A percentile compares a stretch with the other conserved stretches of the same genome.
Evolutionary conservation across 2,329 filamentous ascomycete species (phyloP).

Genomic region (Fusarium hainanense): DNA sequence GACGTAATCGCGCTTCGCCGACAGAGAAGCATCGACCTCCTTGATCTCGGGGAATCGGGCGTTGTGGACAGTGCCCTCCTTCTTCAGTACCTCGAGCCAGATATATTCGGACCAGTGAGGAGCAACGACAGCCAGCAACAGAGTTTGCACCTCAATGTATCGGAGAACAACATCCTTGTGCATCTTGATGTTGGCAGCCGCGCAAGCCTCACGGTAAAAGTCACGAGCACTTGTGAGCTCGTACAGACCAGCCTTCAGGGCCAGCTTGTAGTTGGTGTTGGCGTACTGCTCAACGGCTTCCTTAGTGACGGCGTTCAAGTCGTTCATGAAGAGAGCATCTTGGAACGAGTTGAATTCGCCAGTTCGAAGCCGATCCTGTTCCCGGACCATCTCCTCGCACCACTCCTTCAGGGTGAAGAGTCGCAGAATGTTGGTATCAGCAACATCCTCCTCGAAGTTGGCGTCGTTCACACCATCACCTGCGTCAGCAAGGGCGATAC

Average conservation of each 20-base stretch:
- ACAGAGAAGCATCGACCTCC: slow-evolving; percentile 72
- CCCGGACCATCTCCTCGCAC: slow-evolving; percentile 85
- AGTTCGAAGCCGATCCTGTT: slow-evolving; percentile 75
- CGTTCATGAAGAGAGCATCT: slow-evolving; percentile 91
- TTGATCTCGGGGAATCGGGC: slow-evolving; percentile 70
- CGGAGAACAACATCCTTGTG: slow-evolving; percentile 81
- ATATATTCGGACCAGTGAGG: slow-evolving; percentile 96
- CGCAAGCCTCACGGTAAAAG: slow-evolving; percentile 87
- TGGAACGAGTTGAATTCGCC: slow-evolving; percentile 81
- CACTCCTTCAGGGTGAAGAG: slow-evolving; percentile 86
- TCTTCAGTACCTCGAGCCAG: slow-evolving; percentile 90
- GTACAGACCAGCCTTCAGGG: slow-evolving; percentile 88
- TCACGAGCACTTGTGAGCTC: slow-evolving; percentile 91
- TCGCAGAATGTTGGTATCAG: slow-evolving; percentile 89
- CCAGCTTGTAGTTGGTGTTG: slow-evolving; percentile 79
- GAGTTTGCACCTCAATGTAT: slow-evolving; percentile 87
- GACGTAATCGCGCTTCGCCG: slow-evolving; percentile 85
- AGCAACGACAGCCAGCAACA: slow-evolving; percentile 84
- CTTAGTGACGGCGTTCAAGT: slow-evolving; percentile 84
- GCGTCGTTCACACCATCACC: slow-evolving; percentile 95
- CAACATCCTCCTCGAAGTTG: slow-evolving; percentile 96
- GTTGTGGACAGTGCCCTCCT: slow-evolving; percentile 79
- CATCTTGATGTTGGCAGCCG: slow-evolving; percentile 83
- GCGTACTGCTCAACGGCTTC: slow-evolving; percentile 84
- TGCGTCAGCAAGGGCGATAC: slow-evolving; percentile 92